Evolutionary conservation across 1,284 basidiomycete genomes (phyloP).

Genomic region (Cerioporus squamosus): DNA sequence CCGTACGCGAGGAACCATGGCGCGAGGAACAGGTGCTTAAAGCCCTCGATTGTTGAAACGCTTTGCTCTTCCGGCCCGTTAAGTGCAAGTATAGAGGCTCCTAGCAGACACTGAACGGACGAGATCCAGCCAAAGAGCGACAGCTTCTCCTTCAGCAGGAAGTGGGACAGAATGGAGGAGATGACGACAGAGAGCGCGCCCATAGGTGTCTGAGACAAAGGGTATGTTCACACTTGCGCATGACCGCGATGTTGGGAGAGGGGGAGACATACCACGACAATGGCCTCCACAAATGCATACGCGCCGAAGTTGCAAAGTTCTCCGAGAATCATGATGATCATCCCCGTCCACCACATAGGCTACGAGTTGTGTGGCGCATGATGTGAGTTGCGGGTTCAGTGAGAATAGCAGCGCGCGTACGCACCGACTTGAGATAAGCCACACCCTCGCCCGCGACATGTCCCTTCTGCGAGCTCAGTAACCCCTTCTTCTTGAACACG

Average conservation of each 20-base stretch:
- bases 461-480: constrained; percentile 46
- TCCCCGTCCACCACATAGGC: constrained; percentile 59
- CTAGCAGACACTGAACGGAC: constrained; percentile 57
- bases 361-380: constrained; percentile 6
- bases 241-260: constrained; percentile 26
- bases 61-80: constrained; percentile 67
- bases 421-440: constrained; percentile 60
- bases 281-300: constrained; percentile 53
- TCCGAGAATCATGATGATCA: constrained; percentile 50
- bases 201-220: constrained; percentile 51
- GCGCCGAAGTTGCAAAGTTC: constrained; percentile 40
- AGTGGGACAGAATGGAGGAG: constrained; percentile 72
- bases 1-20: constrained; percentile 67
- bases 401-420: constrained; percentile 13
- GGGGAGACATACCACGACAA: constrained; percentile 45
- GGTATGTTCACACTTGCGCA: neutral
- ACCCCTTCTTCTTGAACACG: constrained; percentile 65
- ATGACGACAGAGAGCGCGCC: constrained; percentile 74
- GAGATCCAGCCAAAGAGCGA: constrained; percentile 64
- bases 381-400: neutral
- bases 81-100: constrained; percentile 50
- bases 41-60: constrained; percentile 60
- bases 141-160: constrained; percentile 67
- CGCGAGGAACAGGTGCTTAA: constrained; percentile 63
- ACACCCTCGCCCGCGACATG: constrained; percentile 65